phyloP scores from a whole-genome alignment of 225 moss, liverwort and hornwort species.

The Climacium dendroides region DNA sequence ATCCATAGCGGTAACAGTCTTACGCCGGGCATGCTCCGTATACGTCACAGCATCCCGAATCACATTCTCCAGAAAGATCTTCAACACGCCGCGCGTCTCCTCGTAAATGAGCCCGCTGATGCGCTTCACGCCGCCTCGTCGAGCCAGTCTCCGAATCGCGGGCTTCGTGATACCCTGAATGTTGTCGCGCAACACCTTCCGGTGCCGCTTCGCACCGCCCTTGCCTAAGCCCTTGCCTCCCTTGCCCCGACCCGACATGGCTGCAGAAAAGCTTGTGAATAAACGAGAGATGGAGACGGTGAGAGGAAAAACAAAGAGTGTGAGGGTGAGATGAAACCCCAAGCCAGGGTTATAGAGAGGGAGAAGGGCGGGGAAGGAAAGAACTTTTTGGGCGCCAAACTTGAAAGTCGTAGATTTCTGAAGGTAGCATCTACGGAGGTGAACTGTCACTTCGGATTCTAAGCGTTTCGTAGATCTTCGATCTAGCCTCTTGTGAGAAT shows the following conservation, averaged over 20 bases:
- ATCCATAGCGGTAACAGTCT: neutral
- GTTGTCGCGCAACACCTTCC: neutral
- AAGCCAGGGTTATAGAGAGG: neutral
- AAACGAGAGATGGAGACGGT: accelerated
- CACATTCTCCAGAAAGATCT: neutral
- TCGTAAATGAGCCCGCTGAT: neutral
- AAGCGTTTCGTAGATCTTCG: neutral
- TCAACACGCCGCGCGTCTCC: neutral
- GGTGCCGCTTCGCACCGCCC: neutral
- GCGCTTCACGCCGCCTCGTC: neutral
- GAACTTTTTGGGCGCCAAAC: neutral
- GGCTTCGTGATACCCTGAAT: neutral
- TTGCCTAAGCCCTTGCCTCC: neutral
- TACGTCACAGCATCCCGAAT: neutral
- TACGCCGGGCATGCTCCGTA: neutral
- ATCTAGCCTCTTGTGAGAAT: too few species aligned
- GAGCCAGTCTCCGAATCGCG: neutral
- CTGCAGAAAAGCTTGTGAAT: neutral
- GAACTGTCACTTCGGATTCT: neutral
- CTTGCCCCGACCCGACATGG: neutral
- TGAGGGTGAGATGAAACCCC: accelerated
- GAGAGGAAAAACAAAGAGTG: too few species aligned
- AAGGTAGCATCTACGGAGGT: neutral
- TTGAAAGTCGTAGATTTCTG: neutral
- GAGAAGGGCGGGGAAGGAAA: neutral